Conservation (phyloP, 2,329 filamentous ascomycete species). For the Epichloe sp. region DNA sequence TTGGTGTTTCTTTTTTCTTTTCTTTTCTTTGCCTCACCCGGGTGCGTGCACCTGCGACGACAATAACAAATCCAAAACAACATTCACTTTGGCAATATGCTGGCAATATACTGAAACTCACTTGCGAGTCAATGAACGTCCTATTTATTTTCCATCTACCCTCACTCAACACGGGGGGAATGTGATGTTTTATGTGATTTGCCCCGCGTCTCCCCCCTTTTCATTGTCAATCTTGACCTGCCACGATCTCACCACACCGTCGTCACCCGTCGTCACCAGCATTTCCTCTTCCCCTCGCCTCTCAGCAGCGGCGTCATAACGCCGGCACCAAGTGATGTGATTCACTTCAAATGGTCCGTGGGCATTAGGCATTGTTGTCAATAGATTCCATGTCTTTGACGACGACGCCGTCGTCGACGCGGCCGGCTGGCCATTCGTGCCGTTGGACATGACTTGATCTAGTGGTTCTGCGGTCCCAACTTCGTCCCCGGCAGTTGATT, state of each 20-base stretch:
- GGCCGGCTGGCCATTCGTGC: neutral
- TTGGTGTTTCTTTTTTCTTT: neutral
- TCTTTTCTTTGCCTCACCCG: neutral
- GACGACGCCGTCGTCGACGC: constrained; percentile 17
- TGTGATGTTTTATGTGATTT: neutral
- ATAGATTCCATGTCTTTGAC: constrained; percentile 45
- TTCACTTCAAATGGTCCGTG: constrained; percentile 95
- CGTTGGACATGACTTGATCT: constrained; percentile 8
- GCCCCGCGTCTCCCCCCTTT: neutral
- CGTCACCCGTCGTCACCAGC: constrained; percentile 81
- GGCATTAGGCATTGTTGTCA: constrained; percentile 56
- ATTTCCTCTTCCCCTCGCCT: constrained; percentile 59
- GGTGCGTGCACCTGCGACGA: no score
- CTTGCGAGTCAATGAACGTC: neutral
- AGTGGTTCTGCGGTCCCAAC: no score
- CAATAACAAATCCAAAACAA: no score
- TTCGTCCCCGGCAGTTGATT: neutral
- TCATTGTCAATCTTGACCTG: constrained; percentile 26
- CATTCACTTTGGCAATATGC: neutral
- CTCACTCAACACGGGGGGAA: neutral
- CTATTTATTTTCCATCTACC: neutral
- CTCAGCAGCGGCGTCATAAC: constrained; percentile 53
- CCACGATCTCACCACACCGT: constrained; percentile 82
- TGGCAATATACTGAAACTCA: neutral
- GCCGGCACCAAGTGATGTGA: constrained; percentile 74